Percentiles rank a stretch among this genome's conserved stretches.
These are phyloP conservation scores for Stephanocyclus meneghinianus DNA, from an alignment of 352 stramenopile species.

Conservation along the genomic window DNA sequence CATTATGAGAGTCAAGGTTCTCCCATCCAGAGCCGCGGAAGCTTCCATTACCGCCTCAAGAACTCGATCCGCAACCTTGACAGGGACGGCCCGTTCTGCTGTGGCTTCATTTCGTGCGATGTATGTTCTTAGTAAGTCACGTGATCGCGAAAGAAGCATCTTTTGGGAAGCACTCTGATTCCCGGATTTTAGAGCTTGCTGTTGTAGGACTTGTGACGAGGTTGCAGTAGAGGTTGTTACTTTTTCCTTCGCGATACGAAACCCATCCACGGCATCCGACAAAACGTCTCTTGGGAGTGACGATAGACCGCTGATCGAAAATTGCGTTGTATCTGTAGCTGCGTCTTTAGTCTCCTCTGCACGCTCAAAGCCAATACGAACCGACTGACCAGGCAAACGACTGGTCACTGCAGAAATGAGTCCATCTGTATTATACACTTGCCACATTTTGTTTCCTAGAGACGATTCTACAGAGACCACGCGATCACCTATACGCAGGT, in stretches of 20 bases:
- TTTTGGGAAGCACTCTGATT: slow-evolving; percentile 37
- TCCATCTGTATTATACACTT: slow-evolving; percentile 77
- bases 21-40: slow-evolving; percentile 62
- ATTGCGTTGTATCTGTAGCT: slow-evolving; percentile 7
- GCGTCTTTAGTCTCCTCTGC: slow-evolving; percentile 22
- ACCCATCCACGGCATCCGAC: slow-evolving; percentile 49
- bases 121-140: slow-evolving; percentile 69
- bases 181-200: neutral
- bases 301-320: neutral
- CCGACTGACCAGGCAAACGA: slow-evolving; percentile 71
- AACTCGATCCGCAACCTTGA: slow-evolving; percentile 78
- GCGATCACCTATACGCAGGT: slow-evolving; percentile 70
- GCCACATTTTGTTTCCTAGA: slow-evolving; percentile 76
- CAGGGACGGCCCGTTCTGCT: slow-evolving; percentile 28
- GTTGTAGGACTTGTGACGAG: slow-evolving; percentile 15
- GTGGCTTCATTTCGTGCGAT: slow-evolving; percentile 55
- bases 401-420: slow-evolving; percentile 76
- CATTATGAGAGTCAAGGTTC: slow-evolving; percentile 78
- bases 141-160: slow-evolving; percentile 71
- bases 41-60: slow-evolving; percentile 74
- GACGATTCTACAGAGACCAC: slow-evolving; percentile 75
- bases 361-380: slow-evolving; percentile 76
- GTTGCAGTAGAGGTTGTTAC: slow-evolving; percentile 5
- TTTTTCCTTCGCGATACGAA: slow-evolving; percentile 47
- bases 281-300: slow-evolving; percentile 20